Base-by-base conservation (phyloP, 164 flowering plant genomes). In the Umbilicus rupestris region DNA sequence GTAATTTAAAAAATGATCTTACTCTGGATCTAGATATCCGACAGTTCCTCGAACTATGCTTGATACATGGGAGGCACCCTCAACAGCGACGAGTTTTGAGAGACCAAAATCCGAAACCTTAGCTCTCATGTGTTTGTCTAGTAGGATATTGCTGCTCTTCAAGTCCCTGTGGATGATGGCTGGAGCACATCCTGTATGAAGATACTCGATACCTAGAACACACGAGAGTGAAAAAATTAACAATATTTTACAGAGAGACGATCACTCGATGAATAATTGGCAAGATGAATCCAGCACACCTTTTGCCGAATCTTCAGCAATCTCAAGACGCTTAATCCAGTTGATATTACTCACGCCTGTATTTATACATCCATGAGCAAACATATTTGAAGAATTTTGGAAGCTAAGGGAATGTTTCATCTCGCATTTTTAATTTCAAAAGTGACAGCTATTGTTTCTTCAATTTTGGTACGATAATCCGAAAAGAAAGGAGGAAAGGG, bases 21-120 rank as follows among this genome's bases (percentile, higher is more conserved):
- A 95, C 99, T 95, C 99, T 3, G 99, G 99, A 75, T 95, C 99
- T 46, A 95, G 70, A 80, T 95, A 95, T 26, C 99, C 99, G n/a
- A 95, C 91, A 26, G 99, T 95, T 47, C 99, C 97, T 52, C 97
- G 93, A 69, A 95, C 98, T 39, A 90, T 78, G 82, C 99, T 92
- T 10, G 99, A 92, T 20, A 92, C 98, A 74, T 88, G 95, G 59
- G 90, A 81, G 55, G 81, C 80, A 71, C 97, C 97, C 70, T 95
- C 99, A n/a, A 84, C 91, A 42, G 92, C 92, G 5, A 55, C 60
- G 64, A 88, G 82, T 76, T 95, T 95, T 50, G 99, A 95, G 39
- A 95, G 94, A 67, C 99, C 99, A 76, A 95, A 95, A 81, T 95
- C 99, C 71, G 99, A 86, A 65, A 95, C 99, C 81, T 95, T 95